Percentiles rank a stretch among this genome's conserved stretches.
Evolutionary conservation across 2,329 filamentous ascomycete species (phyloP).

Genomic region (Aspergillus sp.): DNA sequence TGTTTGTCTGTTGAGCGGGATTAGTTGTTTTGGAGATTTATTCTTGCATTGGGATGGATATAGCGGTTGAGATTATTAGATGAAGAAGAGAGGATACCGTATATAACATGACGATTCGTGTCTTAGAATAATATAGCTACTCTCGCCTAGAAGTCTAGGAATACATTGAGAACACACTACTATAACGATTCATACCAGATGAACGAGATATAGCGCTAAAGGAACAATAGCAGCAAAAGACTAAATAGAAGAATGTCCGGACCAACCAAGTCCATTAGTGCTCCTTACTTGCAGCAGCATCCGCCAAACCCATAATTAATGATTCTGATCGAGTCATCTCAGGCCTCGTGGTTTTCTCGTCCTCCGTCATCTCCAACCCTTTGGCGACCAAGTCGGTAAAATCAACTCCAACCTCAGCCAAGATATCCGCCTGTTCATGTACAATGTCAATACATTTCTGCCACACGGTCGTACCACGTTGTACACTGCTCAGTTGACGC

Average conservation of each 20-base stretch:
- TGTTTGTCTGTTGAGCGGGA: neutral
- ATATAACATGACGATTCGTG: neutral
- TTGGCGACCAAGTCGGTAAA: conserved; percentile 79
- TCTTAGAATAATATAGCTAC: neutral
- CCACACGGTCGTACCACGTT: conserved; percentile 74
- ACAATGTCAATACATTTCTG: conserved; percentile 79
- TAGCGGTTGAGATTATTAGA: neutral
- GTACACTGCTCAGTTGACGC: conserved; percentile 83
- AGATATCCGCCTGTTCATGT: conserved; percentile 73
- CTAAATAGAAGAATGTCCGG: neutral
- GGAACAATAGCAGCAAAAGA: neutral
- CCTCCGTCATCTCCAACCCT: conserved; percentile 37
- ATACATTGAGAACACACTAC: neutral
- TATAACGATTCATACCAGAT: neutral
- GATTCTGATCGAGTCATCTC: conserved; percentile 27
- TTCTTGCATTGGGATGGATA: neutral
- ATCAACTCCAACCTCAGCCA: conserved; percentile 84
- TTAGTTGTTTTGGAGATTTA: neutral
- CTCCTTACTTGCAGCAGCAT: conserved; percentile 13
- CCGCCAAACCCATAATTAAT: conserved; percentile 20
- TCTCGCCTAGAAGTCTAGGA: neutral
- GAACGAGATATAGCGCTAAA: neutral
- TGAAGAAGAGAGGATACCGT: neutral
- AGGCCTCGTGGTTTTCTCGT: conserved; percentile 20
- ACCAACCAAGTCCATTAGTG: neutral